Conservation (phyloP, 768 basidiomycete species). For the Candolleomyces eurysporus region DNA sequence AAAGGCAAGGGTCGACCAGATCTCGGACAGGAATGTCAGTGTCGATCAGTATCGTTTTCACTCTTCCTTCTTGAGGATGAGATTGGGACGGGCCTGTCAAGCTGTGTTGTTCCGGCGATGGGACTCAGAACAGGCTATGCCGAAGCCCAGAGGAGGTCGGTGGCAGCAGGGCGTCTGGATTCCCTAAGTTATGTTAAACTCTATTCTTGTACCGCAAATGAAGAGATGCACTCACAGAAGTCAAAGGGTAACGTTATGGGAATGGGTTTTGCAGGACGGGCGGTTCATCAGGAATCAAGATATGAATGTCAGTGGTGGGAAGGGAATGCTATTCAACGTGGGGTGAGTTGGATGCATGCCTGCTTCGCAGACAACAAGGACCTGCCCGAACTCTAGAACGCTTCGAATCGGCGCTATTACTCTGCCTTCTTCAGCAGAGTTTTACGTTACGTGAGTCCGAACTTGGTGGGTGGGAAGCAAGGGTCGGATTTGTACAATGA, state of each 20-base stretch:
- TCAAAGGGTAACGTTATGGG: neutral
- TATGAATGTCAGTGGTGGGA: slow-evolving; percentile 3
- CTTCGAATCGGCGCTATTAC: slow-evolving; percentile 6
- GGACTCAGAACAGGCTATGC: neutral
- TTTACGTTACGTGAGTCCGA: slow-evolving; percentile 2
- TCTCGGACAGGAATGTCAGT: slow-evolving; percentile 1
- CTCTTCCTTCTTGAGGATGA: neutral
- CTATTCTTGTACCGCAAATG: too few relatives aligned
- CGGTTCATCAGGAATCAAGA: neutral
- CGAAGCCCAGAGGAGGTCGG: neutral
- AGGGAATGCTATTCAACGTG: slow-evolving; percentile 2
- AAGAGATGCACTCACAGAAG: too few relatives aligned
- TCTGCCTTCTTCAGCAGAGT: slow-evolving; percentile 1
- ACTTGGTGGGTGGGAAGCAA: slow-evolving; percentile 2
- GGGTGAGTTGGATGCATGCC: neutral
- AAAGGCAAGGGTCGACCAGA: neutral
- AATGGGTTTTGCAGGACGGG: neutral
- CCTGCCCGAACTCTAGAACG: slow-evolving; percentile 1
- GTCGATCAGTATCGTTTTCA: slow-evolving; percentile 1
- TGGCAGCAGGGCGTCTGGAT: neutral
- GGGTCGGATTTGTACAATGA: neutral
- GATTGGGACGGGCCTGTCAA: slow-evolving; percentile 5
- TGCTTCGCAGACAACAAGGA: slow-evolving; percentile 2
- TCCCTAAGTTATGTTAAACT: neutral
- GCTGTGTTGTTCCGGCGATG: neutral